These are phyloP conservation scores for Dactylellina haptotyla DNA, from an alignment of 2,329 filamentous ascomycete genomes.

Conservation along the genomic window DNA sequence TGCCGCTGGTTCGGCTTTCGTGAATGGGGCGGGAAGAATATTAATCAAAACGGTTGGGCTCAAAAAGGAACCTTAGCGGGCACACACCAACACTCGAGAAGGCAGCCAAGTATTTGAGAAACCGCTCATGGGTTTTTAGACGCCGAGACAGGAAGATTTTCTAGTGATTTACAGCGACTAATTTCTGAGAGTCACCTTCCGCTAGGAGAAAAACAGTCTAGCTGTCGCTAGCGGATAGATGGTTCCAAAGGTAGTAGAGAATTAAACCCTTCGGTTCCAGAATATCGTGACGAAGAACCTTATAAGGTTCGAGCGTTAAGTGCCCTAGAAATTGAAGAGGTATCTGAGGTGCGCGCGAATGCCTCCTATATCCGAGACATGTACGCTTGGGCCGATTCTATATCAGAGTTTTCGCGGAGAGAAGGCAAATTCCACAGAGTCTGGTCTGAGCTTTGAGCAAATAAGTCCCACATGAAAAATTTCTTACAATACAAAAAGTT, in stretches of 20 bases:
- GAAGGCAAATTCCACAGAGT: not conserved
- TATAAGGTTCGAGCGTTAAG: slow-evolving; percentile 17
- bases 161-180: not conserved
- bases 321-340: not conserved
- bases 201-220: not conserved
- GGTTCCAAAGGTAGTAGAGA: not conserved
- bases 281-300: slow-evolving; percentile 1
- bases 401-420: slow-evolving; percentile 21
- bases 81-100: not conserved
- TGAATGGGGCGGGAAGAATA: not conserved
- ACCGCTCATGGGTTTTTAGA: slow-evolving; percentile 1
- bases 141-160: not conserved
- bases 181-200: slow-evolving; percentile 6
- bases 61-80: not conserved
- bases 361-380: slow-evolving; percentile 46
- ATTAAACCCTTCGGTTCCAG: not conserved
- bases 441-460: too few species aligned
- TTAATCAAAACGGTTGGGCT: slow-evolving; percentile 18
- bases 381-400: not conserved
- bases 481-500: slow-evolving; percentile 28
- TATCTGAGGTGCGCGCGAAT: not conserved
- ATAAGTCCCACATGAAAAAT: too few species aligned
- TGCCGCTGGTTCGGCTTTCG: slow-evolving; percentile 33
- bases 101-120: slow-evolving; percentile 26
- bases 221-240: not conserved